These are phyloP conservation scores for Ustilago xerochloae DNA, from an alignment of 1,284 basidiomycete species.

Conservation along the genomic window DNA sequence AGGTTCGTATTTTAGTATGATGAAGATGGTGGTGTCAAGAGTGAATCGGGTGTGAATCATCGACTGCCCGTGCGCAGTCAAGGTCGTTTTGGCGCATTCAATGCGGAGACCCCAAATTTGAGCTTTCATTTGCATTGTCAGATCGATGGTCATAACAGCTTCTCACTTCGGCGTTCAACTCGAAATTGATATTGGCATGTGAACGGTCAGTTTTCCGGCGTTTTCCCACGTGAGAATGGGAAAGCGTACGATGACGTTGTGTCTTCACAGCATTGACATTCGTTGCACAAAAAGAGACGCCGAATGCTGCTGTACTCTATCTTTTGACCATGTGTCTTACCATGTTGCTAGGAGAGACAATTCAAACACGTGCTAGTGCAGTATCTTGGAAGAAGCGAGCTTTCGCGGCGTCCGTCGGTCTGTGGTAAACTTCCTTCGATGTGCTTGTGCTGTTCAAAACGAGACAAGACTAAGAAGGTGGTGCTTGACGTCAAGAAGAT, in stretches of 20 bases:
- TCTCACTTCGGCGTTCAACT: not conserved
- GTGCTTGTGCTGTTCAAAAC: too few relatives aligned
- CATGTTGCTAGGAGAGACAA: too few relatives aligned
- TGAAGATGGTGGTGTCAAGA: not conserved
- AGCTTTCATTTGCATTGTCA: not conserved
- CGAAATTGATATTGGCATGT: not conserved
- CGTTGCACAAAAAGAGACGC: too few relatives aligned
- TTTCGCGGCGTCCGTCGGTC: not conserved
- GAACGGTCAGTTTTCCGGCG: not conserved
- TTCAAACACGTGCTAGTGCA: not conserved
- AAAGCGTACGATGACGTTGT: not conserved
- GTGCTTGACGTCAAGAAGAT: too few relatives aligned
- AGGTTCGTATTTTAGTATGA: too few relatives aligned
- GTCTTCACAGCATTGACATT: not conserved
- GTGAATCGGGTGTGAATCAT: not conserved
- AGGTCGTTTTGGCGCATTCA: too few relatives aligned
- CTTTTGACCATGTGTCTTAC: too few relatives aligned
- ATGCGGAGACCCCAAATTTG: not conserved
- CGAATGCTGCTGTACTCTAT: too few relatives aligned
- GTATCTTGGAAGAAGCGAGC: not conserved
- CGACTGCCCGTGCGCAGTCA: not conserved
- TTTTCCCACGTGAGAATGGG: not conserved
- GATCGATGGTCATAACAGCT: not conserved
- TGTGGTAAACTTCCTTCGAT: too few relatives aligned
- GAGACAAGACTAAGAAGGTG: too few relatives aligned